These are phyloP conservation scores for Oryza rufipogon DNA, from an alignment of 176 grass and related monocot species.

Conservation along the genomic window DNA sequence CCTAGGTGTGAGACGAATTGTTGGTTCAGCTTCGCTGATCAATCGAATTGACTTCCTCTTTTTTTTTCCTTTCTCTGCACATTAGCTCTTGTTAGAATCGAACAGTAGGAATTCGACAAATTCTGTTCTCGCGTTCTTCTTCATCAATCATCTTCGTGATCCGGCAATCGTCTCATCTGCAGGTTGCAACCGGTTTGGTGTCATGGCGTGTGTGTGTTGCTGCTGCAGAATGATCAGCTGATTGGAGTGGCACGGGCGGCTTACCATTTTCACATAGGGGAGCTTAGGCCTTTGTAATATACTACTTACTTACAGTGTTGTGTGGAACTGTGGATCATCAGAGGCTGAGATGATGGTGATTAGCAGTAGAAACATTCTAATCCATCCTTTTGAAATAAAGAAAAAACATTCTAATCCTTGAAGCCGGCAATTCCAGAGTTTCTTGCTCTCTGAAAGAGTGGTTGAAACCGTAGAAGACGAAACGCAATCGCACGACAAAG, in stretches of 20 bases:
- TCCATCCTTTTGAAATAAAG: neutral
- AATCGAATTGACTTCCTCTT: neutral
- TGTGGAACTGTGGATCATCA: constrained; percentile 2
- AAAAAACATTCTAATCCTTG: neutral
- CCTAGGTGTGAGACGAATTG: neutral
- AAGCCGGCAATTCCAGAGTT: neutral
- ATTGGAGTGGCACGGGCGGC: neutral
- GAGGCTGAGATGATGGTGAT: neutral
- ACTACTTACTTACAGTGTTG: neutral
- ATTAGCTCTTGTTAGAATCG: neutral
- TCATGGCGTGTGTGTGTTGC: neutral
- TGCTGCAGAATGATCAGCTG: neutral
- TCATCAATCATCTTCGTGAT: neutral
- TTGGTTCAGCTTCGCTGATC: neutral
- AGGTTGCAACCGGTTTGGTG: neutral
- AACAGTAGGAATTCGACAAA: neutral
- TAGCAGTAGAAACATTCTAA: constrained; percentile 22
- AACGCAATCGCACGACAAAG: neutral
- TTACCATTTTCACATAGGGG: neutral
- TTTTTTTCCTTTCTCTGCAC: too few relatives aligned
- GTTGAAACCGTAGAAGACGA: neutral
- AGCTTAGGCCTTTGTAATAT: constrained; percentile 34
- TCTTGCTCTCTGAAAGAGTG: neutral
- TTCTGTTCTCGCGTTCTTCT: neutral
- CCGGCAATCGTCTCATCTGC: constrained; percentile 9